Evolutionary conservation across 495 filamentous ascomycete species (phyloP), one percentile per base, ranked within the genome.

Genomic region (Clavariopsis aquatica): DNA sequence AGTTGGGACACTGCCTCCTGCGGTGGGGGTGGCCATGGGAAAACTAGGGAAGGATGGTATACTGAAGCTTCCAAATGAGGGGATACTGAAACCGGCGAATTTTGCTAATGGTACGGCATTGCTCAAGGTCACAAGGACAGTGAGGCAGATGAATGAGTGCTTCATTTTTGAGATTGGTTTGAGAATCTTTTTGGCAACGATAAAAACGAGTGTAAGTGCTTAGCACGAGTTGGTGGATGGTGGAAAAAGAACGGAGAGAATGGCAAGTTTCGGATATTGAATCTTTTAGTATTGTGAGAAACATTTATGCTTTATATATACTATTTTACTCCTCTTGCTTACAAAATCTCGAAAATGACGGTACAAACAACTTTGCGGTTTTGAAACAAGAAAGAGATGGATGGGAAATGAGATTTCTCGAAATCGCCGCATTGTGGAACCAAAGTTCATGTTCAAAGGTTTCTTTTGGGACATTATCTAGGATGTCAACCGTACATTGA

Each of bases 191-290:
- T n/a, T n/a, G n/a, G n/a, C n/a, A 57, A 43, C 41, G 41, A 31
- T 9, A 19, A 13, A 28, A 59, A 59, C 22, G 57, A 60, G n/a
- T 34, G 57, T 52, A 36, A 52, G 57, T 52, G 57, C 57, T 60
- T 28, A 52, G 29, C 46, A 51, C 45, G 38, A 24, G n/a, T 2
- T 13, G n/a, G 19, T 20, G 8, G 23, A 7, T 29, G 20, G 26
- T 15, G 3, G 52, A 15, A 56, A 41, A 36, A 20, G 22, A 41
- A 5, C 3, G 19, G 29, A 56, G 23, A 15, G n/a, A 20, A 36
- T 26, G n/a, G n/a, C n/a, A n/a, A n/a, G n/a, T n/a, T n/a, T n/a
- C n/a, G n/a, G n/a, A n/a, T n/a, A n/a, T n/a, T n/a, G n/a, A n/a
- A n/a, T n/a, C n/a, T n/a, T n/a, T n/a, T n/a, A n/a, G n/a, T n/a